Percentiles rank a stretch among this genome's conserved stretches.
phyloP scores from a whole-genome alignment of 257 asterid species.

The Paulownia fortunei region DNA sequence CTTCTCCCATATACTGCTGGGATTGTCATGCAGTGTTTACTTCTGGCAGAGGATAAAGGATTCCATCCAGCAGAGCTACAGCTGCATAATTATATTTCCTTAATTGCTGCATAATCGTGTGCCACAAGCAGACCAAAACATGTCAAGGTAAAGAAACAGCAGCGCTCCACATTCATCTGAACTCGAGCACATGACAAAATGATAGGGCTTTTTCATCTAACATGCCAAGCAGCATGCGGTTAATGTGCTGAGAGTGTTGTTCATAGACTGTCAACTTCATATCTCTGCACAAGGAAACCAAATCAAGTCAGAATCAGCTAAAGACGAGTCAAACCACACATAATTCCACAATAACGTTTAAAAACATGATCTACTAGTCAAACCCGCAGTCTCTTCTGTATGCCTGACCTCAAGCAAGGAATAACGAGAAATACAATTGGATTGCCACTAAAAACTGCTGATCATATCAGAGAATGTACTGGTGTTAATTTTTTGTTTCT shows the following conservation, averaged over 20 bases:
- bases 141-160: not conserved
- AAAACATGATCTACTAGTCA: not conserved
- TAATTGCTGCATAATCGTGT: not conserved
- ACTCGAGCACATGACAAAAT: constrained; percentile 10
- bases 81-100: constrained; percentile 4
- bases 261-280: constrained; percentile 1
- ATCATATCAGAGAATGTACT: too few relatives aligned
- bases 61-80: not conserved
- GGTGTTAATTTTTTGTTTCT: too few relatives aligned
- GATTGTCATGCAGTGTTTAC: not conserved
- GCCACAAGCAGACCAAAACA: not conserved
- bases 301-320: constrained; percentile 1
- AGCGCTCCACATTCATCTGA: constrained; percentile 6
- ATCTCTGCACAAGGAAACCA: constrained; percentile 31
- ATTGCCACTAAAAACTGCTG: not conserved
- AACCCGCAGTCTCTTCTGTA: not conserved
- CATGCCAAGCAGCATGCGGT: constrained; percentile 6
- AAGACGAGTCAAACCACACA: not conserved
- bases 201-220: not conserved
- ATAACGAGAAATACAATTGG: not conserved
- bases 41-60: constrained; percentile 17
- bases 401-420: not conserved
- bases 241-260: not conserved
- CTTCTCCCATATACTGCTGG: not conserved
- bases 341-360: not conserved